Conservation (phyloP, 2,329 filamentous ascomycete species). For the Colletotrichum sublineola region DNA sequence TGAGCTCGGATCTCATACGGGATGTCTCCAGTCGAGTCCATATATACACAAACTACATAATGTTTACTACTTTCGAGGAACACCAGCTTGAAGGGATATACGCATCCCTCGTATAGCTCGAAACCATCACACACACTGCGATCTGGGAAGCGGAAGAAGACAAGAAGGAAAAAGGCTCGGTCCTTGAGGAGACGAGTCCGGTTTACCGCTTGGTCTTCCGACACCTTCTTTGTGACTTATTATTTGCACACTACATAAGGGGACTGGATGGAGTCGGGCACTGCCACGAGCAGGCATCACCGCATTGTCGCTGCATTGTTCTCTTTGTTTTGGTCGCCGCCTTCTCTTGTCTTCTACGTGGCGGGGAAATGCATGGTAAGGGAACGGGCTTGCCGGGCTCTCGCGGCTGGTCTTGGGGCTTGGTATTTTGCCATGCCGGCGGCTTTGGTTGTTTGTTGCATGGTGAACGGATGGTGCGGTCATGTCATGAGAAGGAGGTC, state of each 20-base stretch:
- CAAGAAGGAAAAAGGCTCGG: not conserved
- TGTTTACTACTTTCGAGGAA: conserved; percentile 42
- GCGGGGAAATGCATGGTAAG: not conserved
- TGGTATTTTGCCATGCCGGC: conserved; percentile 31
- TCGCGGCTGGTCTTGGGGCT: conserved; percentile 36
- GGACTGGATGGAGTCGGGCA: not conserved
- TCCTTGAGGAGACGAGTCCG: not conserved
- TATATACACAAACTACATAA: conserved; percentile 43
- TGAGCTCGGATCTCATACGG: conserved; percentile 38
- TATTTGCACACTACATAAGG: conserved; percentile 4
- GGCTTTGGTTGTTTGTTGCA: conserved; percentile 1
- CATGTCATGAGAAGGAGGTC: not conserved
- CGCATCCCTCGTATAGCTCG: conserved; percentile 18
- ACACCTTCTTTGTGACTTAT: conserved; percentile 14
- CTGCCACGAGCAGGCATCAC: conserved; percentile 5
- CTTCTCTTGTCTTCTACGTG: not conserved
- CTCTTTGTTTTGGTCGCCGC: not conserved
- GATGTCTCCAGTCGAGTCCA: conserved; percentile 32
- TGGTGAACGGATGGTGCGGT: not conserved
- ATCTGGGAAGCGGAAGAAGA: conserved; percentile 12
- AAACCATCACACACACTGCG: conserved; percentile 6
- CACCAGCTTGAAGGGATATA: conserved; percentile 27
- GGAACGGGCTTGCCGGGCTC: conserved; percentile 31
- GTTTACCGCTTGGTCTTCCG: not conserved
- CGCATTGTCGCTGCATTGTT: conserved; percentile 10